Base-by-base conservation (phyloP, 2,329 filamentous ascomycete species). In the Thermochaetoides dissita region DNA sequence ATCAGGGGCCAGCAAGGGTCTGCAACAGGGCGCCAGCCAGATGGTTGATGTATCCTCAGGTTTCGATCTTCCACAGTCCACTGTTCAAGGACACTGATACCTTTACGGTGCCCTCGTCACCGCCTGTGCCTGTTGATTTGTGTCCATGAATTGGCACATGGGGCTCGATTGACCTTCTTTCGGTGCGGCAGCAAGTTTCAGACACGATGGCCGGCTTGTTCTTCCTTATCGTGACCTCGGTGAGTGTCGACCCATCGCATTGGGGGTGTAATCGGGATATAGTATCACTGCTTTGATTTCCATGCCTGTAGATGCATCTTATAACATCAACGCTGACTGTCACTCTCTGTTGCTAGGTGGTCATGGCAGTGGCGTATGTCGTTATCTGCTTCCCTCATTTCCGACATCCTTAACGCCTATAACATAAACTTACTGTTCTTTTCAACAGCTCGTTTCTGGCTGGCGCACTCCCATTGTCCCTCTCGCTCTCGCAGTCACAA, bases 381-480 rank as follows among this genome's bases (percentile, higher is more conserved):
- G 24, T 10, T 2, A 32, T 54, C 40, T 51, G 48, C 12, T 28
- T 34, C 34, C 34, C 37, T 40, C 34, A 46, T 38, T 24, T 30
- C 24, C n/a, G 28, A 6, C 17, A 24, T 24, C 17, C 17, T 24
- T 5, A 24, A 24, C 17, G 8, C 30, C 10, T 30, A 10, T 17
- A 38, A 38, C 41, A 29, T 38, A 50, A 43, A 32, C 51, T 53
- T 43, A 53, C 49, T n/a, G 35, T 39, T 55, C 44, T 43, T 39
- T 44, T 35, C 37, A 45, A 52, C 59, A 95, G 89, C 55, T 96
- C 91, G 45, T 95, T 96, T 61, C 73, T 94, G 43, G 88, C 89
- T 52, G 91, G 91, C 63, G 82, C 86, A 52, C 69, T 98, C 50
- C 91, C 91, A 33, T 71, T 98, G 39, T 88, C 86, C 44, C 84